A percentile compares a stretch with the other conserved stretches of the same genome.
Conservation (phyloP, 2,329 filamentous ascomycete genomes). For the Colletotrichum paranaense region DNA sequence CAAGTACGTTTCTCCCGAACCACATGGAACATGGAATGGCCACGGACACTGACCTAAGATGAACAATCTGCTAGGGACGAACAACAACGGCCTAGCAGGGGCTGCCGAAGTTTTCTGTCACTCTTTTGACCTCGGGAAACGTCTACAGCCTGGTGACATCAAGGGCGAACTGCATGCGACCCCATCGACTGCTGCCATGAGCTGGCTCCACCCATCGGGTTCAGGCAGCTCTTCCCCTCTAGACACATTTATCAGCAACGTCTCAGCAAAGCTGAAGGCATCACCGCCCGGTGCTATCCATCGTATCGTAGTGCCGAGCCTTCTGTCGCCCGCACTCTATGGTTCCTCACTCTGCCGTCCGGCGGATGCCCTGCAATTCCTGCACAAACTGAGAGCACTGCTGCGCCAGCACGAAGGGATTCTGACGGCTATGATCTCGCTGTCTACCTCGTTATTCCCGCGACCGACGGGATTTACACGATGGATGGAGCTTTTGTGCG, state of each 20-base stretch:
- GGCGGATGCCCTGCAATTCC: slow-evolving; percentile 79
- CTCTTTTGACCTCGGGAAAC: slow-evolving; percentile 77
- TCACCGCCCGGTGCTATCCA: slow-evolving; percentile 75
- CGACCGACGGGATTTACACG: slow-evolving; percentile 80
- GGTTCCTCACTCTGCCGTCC: slow-evolving; percentile 76
- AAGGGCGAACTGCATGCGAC: slow-evolving; percentile 64
- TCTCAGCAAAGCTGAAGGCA: slow-evolving; percentile 66
- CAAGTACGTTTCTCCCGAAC: slow-evolving; percentile 30
- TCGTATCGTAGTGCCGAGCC: slow-evolving; percentile 83
- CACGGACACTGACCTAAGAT: background rate
- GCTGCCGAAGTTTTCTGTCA: slow-evolving; percentile 71
- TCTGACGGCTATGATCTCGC: slow-evolving; percentile 78
- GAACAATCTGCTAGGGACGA: slow-evolving; percentile 1
- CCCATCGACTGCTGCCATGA: slow-evolving; percentile 45
- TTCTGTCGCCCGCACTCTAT: slow-evolving; percentile 90
- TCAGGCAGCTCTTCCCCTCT: slow-evolving; percentile 63
- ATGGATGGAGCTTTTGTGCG: slow-evolving; percentile 87
- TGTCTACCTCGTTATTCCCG: slow-evolving; percentile 85
- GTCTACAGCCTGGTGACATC: slow-evolving; percentile 62
- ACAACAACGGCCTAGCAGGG: slow-evolving; percentile 18
- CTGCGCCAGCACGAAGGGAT: slow-evolving; percentile 74
- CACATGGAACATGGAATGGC: background rate
- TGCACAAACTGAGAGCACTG: slow-evolving; percentile 82
- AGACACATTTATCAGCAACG: slow-evolving; percentile 68
- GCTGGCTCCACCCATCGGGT: slow-evolving; percentile 28